phyloP scores from a whole-genome alignment of 805 yeast species.

The Teunomyces funiuensis region DNA sequence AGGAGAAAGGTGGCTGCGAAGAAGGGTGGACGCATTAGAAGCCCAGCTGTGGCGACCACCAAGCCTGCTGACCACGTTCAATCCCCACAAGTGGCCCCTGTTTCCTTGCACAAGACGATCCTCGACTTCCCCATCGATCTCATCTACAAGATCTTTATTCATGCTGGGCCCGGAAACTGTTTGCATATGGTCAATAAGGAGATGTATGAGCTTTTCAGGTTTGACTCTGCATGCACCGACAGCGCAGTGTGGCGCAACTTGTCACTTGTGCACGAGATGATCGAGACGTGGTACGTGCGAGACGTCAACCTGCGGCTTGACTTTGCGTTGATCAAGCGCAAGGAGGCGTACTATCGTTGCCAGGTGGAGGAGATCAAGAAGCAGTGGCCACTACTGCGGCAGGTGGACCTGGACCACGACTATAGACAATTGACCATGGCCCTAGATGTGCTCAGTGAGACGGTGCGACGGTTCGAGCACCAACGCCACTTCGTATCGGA shows the following conservation, averaged over 20 bases:
- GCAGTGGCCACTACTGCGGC: not conserved
- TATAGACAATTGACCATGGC: not conserved
- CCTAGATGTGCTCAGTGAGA: not conserved
- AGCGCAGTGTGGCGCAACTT: constrained; percentile 20
- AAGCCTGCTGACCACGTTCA: not conserved
- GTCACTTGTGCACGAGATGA: constrained; percentile 20
- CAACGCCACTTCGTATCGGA: constrained; percentile 6
- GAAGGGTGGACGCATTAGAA: not conserved
- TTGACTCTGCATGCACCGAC: constrained; percentile 22
- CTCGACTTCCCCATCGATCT: constrained; percentile 43
- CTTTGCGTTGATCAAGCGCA: constrained; percentile 12
- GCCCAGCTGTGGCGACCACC: not conserved
- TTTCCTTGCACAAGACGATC: not conserved
- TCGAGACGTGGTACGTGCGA: constrained; percentile 19
- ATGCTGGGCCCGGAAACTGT: constrained; percentile 31
- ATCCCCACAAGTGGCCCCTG: too few relatives aligned
- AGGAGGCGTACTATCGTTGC: constrained; percentile 13
- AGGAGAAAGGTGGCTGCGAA: constrained; percentile 12
- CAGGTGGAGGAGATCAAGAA: not conserved
- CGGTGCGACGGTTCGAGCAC: not conserved
- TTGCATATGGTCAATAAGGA: constrained; percentile 30
- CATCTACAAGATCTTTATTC: constrained; percentile 36
- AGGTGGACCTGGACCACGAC: not conserved
- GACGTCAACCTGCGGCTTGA: constrained; percentile 20
- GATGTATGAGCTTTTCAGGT: constrained; percentile 23